phyloP scores from a whole-genome alignment of 2,329 filamentous ascomycete genomes.

The Colletotrichum echinochloae region DNA sequence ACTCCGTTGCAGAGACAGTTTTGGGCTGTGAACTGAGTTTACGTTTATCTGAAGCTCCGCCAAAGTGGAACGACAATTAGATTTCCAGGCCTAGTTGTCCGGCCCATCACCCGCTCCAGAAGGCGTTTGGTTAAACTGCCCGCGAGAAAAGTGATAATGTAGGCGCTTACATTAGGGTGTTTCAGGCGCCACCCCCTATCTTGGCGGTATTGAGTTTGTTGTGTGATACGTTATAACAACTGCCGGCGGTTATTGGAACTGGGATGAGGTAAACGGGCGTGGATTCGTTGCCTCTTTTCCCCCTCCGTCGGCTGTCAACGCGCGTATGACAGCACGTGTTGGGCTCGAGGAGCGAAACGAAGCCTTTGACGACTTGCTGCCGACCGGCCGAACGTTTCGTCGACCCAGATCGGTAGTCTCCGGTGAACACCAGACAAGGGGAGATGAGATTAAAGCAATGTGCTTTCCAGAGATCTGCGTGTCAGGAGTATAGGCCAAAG shows the following conservation, averaged over 20 bases:
- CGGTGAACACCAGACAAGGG: neutral
- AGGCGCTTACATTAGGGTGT: conserved; percentile 27
- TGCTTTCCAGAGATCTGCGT: conserved; percentile 30
- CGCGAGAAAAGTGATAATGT: conserved; percentile 36
- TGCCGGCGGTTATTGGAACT: conserved; percentile 25
- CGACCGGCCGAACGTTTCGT: neutral
- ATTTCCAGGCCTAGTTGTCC: neutral
- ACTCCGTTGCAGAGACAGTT: neutral
- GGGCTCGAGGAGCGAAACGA: neutral
- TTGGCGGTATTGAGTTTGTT: conserved; percentile 25
- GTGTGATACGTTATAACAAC: conserved; percentile 7
- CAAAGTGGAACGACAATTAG: neutral
- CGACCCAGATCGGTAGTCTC: neutral
- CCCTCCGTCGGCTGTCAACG: neutral
- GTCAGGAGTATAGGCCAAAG: conserved; percentile 22
- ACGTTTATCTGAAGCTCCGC: conserved; percentile 16
- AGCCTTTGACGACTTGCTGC: neutral
- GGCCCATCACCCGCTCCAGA: conserved; percentile 15
- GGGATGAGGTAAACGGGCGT: neutral
- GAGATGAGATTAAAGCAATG: neutral
- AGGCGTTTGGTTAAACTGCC: conserved; percentile 10
- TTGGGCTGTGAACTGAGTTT: neutral
- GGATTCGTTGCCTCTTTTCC: neutral
- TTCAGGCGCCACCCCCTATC: conserved; percentile 9
- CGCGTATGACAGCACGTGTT: neutral